These are phyloP conservation scores for Cyanidioschyzon merolae DNA, from an alignment of 23 red algal genomes.

Conservation along the genomic window DNA sequence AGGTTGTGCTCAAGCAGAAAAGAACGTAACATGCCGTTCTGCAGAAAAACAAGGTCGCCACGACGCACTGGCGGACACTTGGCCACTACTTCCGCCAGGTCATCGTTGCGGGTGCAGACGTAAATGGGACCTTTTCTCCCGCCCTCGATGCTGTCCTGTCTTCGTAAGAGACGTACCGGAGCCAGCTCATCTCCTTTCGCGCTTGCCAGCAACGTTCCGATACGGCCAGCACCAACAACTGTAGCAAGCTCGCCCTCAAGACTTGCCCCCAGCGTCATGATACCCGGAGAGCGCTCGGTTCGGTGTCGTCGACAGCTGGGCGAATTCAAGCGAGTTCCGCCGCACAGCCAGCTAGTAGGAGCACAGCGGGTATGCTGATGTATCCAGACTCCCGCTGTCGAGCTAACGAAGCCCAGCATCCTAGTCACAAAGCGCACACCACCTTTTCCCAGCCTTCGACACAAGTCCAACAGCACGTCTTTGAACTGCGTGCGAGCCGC, in stretches of 20 bases:
- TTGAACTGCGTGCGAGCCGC: too few species aligned
- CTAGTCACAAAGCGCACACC: too few species aligned
- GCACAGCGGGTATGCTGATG: too few species aligned
- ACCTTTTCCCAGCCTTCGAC: too few species aligned
- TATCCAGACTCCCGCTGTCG: too few species aligned
- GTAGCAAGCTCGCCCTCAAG: constrained; percentile 36
- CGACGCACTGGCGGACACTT: constrained; percentile 41
- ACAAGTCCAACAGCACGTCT: too few species aligned
- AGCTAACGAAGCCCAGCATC: too few species aligned
- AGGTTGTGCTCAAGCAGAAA: constrained; percentile 45
- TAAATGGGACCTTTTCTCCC: constrained; percentile 84
- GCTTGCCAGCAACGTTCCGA: constrained; percentile 50
- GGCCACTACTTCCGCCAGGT: constrained; percentile 48
- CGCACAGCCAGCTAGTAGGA: too few species aligned
- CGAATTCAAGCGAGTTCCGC: background rate
- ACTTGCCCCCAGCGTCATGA: background rate
- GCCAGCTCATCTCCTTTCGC: constrained; percentile 25
- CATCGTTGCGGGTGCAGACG: constrained; percentile 86
- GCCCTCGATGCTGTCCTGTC: constrained; percentile 42
- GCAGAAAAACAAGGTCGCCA: constrained; percentile 81
- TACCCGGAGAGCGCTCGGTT: background rate
- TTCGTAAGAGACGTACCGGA: constrained; percentile 31
- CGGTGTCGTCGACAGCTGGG: background rate
- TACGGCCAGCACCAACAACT: constrained; percentile 67
- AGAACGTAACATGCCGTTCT: constrained; percentile 74